phyloP scores from a whole-genome alignment of 768 basidiomycete genomes.

The Suillus lakei region DNA sequence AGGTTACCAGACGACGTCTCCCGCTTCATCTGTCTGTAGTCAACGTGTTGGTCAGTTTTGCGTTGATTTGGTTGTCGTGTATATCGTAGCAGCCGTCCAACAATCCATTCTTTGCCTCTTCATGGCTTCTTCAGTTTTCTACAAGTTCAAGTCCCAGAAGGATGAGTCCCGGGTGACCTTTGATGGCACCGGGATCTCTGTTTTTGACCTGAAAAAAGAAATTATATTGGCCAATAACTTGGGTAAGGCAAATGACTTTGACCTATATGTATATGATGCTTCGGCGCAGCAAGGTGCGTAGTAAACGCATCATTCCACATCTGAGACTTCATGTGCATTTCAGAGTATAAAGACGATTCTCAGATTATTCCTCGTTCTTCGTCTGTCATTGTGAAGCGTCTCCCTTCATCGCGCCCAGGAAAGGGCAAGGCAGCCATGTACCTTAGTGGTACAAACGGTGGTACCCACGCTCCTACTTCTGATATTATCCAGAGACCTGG shows the following conservation, averaged over 20 bases:
- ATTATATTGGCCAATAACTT: slow-evolving; percentile 96
- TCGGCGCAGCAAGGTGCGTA: slow-evolving; percentile 85
- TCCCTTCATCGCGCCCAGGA: slow-evolving; percentile 81
- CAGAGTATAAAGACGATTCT: slow-evolving; percentile 93
- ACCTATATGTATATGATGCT: slow-evolving; percentile 84
- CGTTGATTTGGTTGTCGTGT: slow-evolving; percentile 19
- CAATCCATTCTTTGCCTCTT: slow-evolving; percentile 19
- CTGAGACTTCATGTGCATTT: slow-evolving; percentile 5
- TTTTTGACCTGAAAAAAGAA: slow-evolving; percentile 99
- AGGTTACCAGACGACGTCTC: slow-evolving; percentile 25
- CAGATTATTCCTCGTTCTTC: slow-evolving; percentile 93
- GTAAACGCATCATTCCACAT: slow-evolving; percentile 1
- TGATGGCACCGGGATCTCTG: slow-evolving; percentile 98
- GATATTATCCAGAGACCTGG: slow-evolving; percentile 48
- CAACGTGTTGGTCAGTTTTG: slow-evolving; percentile 25
- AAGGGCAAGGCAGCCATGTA: slow-evolving; percentile 85
- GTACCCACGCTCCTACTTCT: slow-evolving; percentile 49
- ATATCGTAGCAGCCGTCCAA: slow-evolving; percentile 18
- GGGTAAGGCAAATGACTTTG: slow-evolving; percentile 97
- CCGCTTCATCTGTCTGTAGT: slow-evolving; percentile 20
- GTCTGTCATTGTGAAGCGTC: slow-evolving; percentile 89
- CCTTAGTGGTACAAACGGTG: slow-evolving; percentile 52
- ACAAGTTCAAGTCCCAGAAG: slow-evolving; percentile 95
- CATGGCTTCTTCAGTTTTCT: slow-evolving; percentile 96
- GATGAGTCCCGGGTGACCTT: slow-evolving; percentile 96